Percentiles rank a stretch among this genome's conserved stretches.
Evolutionary conservation across 2,329 filamentous ascomycete species (phyloP).

Genomic region (Gaeumannomyces tritici): DNA sequence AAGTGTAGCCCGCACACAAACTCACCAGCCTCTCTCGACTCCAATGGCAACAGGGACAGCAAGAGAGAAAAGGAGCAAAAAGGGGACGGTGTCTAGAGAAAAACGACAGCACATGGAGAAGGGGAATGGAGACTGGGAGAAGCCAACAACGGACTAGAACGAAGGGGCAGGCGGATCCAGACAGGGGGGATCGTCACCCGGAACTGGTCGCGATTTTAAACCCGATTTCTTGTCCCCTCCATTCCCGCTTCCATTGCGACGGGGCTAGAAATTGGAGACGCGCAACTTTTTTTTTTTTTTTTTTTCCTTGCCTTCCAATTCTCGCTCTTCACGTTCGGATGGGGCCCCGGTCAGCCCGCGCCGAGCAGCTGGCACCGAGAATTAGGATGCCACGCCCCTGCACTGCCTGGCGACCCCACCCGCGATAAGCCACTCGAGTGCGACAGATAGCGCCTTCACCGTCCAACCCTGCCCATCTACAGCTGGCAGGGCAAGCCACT

Average conservation of each 20-base stretch:
- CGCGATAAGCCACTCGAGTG: background rate
- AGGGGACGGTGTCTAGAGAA: constrained; percentile 11
- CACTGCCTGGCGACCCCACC: background rate
- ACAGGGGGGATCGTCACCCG: background rate
- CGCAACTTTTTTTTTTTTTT: background rate
- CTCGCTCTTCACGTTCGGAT: background rate
- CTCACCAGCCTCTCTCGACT: background rate
- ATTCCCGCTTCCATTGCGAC: background rate
- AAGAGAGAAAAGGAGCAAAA: constrained; percentile 5
- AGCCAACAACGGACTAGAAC: background rate
- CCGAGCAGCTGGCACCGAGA: background rate
- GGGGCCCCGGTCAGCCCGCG: too few species aligned
- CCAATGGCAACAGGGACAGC: background rate
- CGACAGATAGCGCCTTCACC: background rate
- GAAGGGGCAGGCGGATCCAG: background rate
- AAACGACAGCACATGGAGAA: constrained; percentile 5
- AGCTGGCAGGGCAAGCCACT: background rate
- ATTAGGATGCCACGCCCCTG: background rate
- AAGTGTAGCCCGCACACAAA: background rate
- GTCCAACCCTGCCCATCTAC: background rate
- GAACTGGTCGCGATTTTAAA: background rate
- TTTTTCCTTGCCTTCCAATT: background rate
- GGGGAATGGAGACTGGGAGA: constrained; percentile 1
- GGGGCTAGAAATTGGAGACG: background rate
- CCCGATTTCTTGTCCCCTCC: background rate